phyloP scores from a whole-genome alignment of 495 filamentous ascomycete species.

The Neurospora sp. region DNA sequence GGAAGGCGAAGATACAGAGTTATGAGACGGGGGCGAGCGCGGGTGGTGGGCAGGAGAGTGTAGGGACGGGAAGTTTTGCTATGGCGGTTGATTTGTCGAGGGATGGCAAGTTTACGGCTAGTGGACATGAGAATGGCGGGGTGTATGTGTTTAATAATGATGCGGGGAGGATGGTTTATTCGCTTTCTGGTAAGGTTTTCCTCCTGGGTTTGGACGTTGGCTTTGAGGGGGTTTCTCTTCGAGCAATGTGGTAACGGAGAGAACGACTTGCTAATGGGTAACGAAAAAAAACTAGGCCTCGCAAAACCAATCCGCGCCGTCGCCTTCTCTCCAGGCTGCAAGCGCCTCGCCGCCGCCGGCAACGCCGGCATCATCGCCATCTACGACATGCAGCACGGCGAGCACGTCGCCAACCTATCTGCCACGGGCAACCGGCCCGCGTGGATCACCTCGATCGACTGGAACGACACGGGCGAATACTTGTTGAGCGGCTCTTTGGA shows the following conservation, averaged over 20 bases:
- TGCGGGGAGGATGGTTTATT: conserved; percentile 75
- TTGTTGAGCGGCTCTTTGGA: conserved; percentile 80
- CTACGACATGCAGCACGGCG: conserved; percentile 84
- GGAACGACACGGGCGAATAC: conserved; percentile 91
- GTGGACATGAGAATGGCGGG: conserved; percentile 86
- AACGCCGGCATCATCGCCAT: conserved; percentile 81
- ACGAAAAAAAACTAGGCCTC: conserved; percentile 48
- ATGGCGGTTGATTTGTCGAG: conserved; percentile 69
- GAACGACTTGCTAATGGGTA: too few relatives aligned
- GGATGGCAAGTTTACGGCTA: conserved; percentile 79
- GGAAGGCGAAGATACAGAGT: conserved; percentile 45
- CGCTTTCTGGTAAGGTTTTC: conserved; percentile 48
- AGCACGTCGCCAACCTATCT: conserved; percentile 77
- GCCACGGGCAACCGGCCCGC: conserved; percentile 50
- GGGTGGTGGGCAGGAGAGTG: conserved; percentile 5
- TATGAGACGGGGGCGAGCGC: conserved; percentile 78
- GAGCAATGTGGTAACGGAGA: too few relatives aligned
- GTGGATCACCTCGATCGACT: conserved; percentile 84
- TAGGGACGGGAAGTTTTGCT: conserved; percentile 50
- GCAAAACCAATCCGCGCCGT: conserved; percentile 75
- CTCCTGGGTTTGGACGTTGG: too few relatives aligned
- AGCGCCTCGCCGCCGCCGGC: conserved; percentile 82
- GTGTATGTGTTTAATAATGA: conserved; percentile 93
- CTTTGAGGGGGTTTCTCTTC: too few relatives aligned
- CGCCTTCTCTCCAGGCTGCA: conserved; percentile 76